Evolutionary conservation across 441 rosid genomes (phyloP).

Genomic region (Erodium moschatum): DNA sequence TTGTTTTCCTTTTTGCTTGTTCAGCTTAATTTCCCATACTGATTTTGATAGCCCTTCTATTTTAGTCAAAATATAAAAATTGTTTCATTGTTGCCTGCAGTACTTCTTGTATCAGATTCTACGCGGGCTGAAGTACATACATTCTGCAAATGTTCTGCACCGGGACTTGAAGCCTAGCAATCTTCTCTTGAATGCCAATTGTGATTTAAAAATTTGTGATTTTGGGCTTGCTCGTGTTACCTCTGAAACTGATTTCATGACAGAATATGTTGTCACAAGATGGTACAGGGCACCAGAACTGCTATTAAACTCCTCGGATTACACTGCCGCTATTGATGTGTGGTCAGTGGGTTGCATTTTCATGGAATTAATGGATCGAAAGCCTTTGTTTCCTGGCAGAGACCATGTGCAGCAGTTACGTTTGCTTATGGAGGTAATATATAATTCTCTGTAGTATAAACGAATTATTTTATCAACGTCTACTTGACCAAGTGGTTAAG

Average conservation of each 20-base stretch:
- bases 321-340: conserved; percentile 9
- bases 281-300: too few relatives aligned
- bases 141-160: conserved; percentile 84
- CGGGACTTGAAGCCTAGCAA: conserved; percentile 20
- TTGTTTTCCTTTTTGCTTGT: too few relatives aligned
- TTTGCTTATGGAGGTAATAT: neutral
- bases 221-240: conserved; percentile 47
- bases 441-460: neutral
- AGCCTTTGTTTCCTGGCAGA: conserved; percentile 23
- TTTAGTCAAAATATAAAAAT: too few relatives aligned
- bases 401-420: conserved; percentile 29
- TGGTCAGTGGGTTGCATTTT: conserved; percentile 30
- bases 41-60: too few relatives aligned
- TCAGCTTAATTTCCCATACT: too few relatives aligned
- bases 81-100: conserved; percentile 27
- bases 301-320: conserved; percentile 22
- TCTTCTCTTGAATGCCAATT: too few relatives aligned
- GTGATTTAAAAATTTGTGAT: too few relatives aligned
- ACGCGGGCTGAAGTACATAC: conserved; percentile 88
- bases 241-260: conserved; percentile 35
- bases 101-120: conserved; percentile 90
- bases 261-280: conserved; percentile 22
- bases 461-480: too few relatives aligned
- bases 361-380: conserved; percentile 25
- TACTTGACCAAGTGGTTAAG: too few relatives aligned